Base-by-base conservation (phyloP, 2,329 filamentous ascomycete species). In the Tolypocladium capitatum region DNA sequence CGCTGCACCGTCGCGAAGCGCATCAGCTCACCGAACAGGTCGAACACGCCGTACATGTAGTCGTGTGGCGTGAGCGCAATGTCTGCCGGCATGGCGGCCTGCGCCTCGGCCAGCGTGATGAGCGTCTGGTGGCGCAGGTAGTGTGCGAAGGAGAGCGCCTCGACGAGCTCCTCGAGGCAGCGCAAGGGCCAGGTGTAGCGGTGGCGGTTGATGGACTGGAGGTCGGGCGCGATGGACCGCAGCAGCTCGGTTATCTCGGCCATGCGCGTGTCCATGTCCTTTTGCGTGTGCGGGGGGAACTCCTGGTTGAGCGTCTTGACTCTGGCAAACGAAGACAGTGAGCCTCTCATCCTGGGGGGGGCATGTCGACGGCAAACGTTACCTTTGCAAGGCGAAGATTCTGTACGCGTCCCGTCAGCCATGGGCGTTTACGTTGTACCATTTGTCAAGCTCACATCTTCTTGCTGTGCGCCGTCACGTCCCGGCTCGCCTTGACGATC, bases 1-100 rank as follows among this genome's bases (percentile, higher is more conserved):
- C 72, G 82, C 5, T 89, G 84, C 6, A 90, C 90, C 45, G 95
- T 92, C 0, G 88, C 89, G 66, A 96, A 97, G 30, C 90, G 79
- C 92, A 98, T 98, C 71, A 97, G 74, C 69, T 98, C 92, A 35
- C 92, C 92, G 1, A 90, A 90, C 56, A 97, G 77, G 64, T 98
- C 92, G 60, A 95, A 96, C 2, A 98, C 68, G 9, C 91, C 92
- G 52, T 92, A 83, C 49, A 95, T 68, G 62, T 95, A 97, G 65
- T 98, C 92, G 48, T 91, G 80, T 27, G 81, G 74, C 1, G 85
- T 87, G 20, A 96, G 71, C 1, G 72, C 58, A 2, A 96, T 74
- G 1, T 72, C 73, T 0, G 68, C 52, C 0, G 70, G 71, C 8
- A 81, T 63, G 2, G 69, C 65, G 0, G 58, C 66, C 30, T 71